Conservation (phyloP, 805 yeast species). For the Spathaspora gorwiae region DNA sequence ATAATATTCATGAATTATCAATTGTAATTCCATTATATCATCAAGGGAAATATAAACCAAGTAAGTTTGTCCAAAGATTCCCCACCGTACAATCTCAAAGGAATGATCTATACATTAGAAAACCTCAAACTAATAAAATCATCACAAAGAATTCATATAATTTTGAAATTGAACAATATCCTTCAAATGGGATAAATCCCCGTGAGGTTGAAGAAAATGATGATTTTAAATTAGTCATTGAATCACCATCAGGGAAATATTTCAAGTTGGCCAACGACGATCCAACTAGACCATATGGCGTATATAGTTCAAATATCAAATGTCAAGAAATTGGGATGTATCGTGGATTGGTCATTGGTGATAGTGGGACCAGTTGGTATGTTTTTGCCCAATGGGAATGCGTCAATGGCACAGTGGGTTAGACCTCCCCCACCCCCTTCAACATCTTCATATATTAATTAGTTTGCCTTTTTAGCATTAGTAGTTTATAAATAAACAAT, state of each 20-base stretch:
- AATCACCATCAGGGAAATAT: constrained; percentile 81
- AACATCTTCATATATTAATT: too few species aligned
- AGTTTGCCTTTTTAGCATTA: too few species aligned
- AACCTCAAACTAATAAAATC: constrained; percentile 74
- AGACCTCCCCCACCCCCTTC: too few species aligned
- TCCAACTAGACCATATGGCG: constrained; percentile 41
- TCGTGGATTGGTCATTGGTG: constrained; percentile 78
- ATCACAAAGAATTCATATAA: constrained; percentile 54
- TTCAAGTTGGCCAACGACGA: constrained; percentile 50
- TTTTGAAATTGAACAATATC: constrained; percentile 62
- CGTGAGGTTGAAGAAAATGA: constrained; percentile 8
- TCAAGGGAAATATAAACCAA: constrained; percentile 55
- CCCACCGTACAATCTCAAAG: constrained; percentile 66
- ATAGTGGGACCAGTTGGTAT: constrained; percentile 75
- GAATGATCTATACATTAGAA: constrained; percentile 75
- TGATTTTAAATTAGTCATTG: constrained; percentile 61
- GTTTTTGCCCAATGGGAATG: constrained; percentile 91
- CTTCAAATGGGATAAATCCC: constrained; percentile 45
- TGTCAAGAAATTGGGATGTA: constrained; percentile 75
- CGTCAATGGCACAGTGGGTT: constrained; percentile 6
- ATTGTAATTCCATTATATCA: constrained; percentile 74
- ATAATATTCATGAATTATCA: constrained; percentile 63
- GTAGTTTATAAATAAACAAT: too few species aligned
- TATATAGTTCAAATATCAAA: constrained; percentile 57
- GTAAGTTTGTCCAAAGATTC: constrained; percentile 65